Conservation (phyloP, 2,329 filamentous ascomycete species). For the Biscogniauxia sp. region DNA sequence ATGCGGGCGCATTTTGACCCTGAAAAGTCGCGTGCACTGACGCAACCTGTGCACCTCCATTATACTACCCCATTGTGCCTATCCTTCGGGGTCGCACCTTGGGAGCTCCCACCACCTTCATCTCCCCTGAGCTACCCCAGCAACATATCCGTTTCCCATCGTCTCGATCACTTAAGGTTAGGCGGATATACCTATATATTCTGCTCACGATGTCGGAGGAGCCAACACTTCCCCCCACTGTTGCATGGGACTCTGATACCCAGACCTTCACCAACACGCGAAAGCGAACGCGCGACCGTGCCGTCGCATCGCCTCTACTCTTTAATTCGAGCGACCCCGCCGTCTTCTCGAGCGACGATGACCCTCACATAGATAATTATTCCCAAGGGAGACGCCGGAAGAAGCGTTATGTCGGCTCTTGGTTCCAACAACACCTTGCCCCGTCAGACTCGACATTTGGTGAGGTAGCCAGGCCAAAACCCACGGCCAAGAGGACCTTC, state of each 20-base stretch:
- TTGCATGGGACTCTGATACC: constrained; percentile 32
- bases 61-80: neutral
- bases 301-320: constrained; percentile 35
- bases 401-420: constrained; percentile 62
- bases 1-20: neutral
- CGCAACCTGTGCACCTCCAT: neutral
- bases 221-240: constrained; percentile 35
- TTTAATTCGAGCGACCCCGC: constrained; percentile 68
- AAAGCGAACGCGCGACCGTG: constrained; percentile 38
- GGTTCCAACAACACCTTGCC: constrained; percentile 61
- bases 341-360: constrained; percentile 71
- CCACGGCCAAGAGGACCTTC: constrained; percentile 50
- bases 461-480: constrained; percentile 35
- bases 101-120: neutral
- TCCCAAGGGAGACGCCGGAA: constrained; percentile 55
- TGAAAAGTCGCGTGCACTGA: constrained; percentile 6
- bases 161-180: neutral
- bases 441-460: constrained; percentile 49
- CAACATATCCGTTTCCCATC: neutral
- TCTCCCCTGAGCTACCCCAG: neutral
- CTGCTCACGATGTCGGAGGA: constrained; percentile 33
- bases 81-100: neutral
- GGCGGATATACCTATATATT: neutral
- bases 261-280: constrained; percentile 33
- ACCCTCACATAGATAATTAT: constrained; percentile 65